Base-by-base conservation (phyloP, 2,329 filamentous ascomycete genomes). In the Cercospora sp. region DNA sequence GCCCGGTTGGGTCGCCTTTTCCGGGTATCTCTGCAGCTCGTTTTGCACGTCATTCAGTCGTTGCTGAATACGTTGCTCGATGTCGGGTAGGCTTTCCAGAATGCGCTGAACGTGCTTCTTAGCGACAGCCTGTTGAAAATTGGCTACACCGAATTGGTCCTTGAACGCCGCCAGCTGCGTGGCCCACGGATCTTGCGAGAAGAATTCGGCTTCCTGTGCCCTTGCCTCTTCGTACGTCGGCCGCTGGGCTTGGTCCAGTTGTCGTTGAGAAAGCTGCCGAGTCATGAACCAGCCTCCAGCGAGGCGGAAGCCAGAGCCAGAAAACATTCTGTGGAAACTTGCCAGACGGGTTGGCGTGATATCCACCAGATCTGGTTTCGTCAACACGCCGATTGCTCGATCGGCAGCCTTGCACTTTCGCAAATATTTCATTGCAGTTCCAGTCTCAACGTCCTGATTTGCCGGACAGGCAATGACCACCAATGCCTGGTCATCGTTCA, bases 281-380 rank as follows among this genome's bases (percentile, higher is more conserved):
- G 90, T 91, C 0, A 94, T 92, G 8, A 90, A 96, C 75, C 94
- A 97, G 0, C 91, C 91, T n/a, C 91, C 84, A 0, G 89, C 89
- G 0, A 94, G 85, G 0, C 77, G 75, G 68, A 91, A 92, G 1
- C 86, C 85, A 1, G 86, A 76, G 0, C 88, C 87, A 0, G 83
- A 81, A 4, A 97, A 83, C 18, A 78, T 71, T 1, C 57, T 45
- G 7, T 71, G 20, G 23, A 75, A 61, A 20, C 42, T 62, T 1
- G 13, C 3, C 3, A 68, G 48, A 1, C 65, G 68, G 0, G 87
- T 81, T 0, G 79, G 30, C 80, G 1, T 0, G 79, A 55, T 80
- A 0, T 84, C 82, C 0, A 93, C 79, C 0, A 91, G 85, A 69
- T 97, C 94, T 0, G 93, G 93, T 74, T 97, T 97, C 0, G 93